Evolutionary conservation across 805 yeast genomes (phyloP).

Genomic region (Torulaspora microellipsoides): DNA sequence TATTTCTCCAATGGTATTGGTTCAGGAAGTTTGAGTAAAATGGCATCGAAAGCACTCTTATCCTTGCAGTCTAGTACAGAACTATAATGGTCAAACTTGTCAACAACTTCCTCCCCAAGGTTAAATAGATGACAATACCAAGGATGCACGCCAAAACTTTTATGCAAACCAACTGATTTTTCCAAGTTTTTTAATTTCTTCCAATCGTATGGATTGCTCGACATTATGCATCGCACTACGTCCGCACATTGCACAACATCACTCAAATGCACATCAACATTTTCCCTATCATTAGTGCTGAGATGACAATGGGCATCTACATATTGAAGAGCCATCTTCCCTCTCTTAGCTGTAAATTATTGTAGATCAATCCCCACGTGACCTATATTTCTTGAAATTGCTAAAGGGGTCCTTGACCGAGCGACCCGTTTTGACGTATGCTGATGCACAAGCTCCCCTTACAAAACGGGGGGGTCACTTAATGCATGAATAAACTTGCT

Average conservation of each 20-base stretch:
- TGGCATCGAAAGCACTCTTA: constrained; percentile 26
- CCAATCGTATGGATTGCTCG: constrained; percentile 39
- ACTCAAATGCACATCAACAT: neutral
- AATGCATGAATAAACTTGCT: no score
- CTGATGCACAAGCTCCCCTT: constrained; percentile 4
- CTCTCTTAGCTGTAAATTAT: no score
- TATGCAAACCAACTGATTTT: constrained; percentile 21
- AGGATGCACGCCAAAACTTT: constrained; percentile 80
- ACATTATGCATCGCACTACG: constrained; percentile 40
- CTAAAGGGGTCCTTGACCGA: neutral
- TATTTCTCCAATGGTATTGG: constrained; percentile 46
- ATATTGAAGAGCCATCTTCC: constrained; percentile 4
- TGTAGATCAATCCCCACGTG: neutral
- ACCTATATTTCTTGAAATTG: neutral
- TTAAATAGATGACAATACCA: constrained; percentile 77
- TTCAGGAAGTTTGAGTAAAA: constrained; percentile 51
- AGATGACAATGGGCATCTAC: constrained; percentile 40
- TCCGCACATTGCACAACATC: neutral
- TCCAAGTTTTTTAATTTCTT: constrained; percentile 19
- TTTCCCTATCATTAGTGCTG: constrained; percentile 3
- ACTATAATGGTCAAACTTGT: constrained; percentile 53
- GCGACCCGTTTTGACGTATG: constrained; percentile 2
- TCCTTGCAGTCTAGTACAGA: constrained; percentile 42
- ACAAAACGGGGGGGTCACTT: constrained; percentile 6
- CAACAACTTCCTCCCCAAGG: constrained; percentile 14